These are phyloP conservation scores for Telfairia occidentalis DNA, from an alignment of 331 rosid genomes.

Conservation along the genomic window DNA sequence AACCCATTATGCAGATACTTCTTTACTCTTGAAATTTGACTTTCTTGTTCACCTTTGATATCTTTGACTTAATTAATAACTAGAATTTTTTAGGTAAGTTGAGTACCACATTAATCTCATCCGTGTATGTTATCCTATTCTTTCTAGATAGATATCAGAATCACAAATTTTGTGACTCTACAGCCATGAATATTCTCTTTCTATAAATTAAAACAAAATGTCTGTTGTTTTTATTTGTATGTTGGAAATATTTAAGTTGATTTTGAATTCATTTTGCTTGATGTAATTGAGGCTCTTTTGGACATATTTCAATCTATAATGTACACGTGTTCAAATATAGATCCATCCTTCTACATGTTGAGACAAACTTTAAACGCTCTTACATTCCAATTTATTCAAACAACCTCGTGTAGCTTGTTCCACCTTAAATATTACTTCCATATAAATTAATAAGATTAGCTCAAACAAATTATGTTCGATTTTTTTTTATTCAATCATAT, in stretches of 20 bases:
- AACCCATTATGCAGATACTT: too few species aligned
- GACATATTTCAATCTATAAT: background rate
- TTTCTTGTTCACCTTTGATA: background rate
- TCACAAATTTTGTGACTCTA: background rate
- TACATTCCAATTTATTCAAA: background rate
- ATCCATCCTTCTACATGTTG: background rate
- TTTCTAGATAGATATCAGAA: background rate
- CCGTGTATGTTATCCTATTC: too few species aligned
- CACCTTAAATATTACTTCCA: too few species aligned
- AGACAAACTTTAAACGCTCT: background rate
- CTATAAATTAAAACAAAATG: background rate
- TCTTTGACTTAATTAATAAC: background rate
- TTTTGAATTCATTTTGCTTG: background rate
- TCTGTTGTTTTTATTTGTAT: background rate
- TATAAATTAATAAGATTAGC: too few species aligned
- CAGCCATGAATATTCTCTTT: background rate
- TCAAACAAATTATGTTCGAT: too few species aligned
- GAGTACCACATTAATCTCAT: too few species aligned
- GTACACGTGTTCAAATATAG: background rate
- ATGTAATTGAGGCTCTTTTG: background rate
- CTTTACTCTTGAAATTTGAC: too few species aligned
- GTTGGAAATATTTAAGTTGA: background rate
- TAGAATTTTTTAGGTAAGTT: too few species aligned
- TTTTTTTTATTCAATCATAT: too few species aligned
- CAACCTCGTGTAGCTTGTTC: background rate